phyloP scores from a whole-genome alignment of 164 flowering plant species.

The Stephania cephalantha region DNA sequence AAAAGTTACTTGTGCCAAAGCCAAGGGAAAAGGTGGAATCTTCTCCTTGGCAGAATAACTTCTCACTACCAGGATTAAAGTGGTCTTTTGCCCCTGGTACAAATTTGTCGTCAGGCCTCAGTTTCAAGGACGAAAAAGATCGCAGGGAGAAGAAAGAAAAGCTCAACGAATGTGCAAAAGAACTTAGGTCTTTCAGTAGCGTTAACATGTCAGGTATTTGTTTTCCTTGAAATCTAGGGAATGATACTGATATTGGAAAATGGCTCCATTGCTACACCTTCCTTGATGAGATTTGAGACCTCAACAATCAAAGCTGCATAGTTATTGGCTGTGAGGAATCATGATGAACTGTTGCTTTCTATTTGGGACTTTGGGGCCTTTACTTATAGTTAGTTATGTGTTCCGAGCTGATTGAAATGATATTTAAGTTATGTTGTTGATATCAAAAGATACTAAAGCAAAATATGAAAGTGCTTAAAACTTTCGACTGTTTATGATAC shows the following conservation, averaged over 20 bases:
- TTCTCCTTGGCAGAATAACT: constrained; percentile 33
- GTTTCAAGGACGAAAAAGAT: constrained; percentile 53
- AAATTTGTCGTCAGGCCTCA: constrained; percentile 53
- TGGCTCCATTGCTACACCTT: not conserved
- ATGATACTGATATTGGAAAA: not conserved
- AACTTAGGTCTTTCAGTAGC: constrained; percentile 59
- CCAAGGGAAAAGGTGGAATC: constrained; percentile 23
- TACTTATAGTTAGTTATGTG: not conserved
- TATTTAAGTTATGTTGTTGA: not conserved
- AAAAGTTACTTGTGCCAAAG: constrained; percentile 53
- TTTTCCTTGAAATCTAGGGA: not conserved
- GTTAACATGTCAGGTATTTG: constrained; percentile 91
- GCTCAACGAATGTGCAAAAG: constrained; percentile 82
- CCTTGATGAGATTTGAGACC: not conserved
- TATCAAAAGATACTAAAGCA: not conserved
- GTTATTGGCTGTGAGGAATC: not conserved
- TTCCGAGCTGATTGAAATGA: not conserved
- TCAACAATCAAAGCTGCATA: not conserved
- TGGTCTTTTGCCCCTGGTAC: constrained; percentile 78
- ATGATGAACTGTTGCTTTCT: not conserved
- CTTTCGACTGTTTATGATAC: not conserved
- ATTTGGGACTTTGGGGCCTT: not conserved
- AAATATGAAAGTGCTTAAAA: not conserved
- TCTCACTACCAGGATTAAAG: constrained; percentile 49
- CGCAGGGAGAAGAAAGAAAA: constrained; percentile 39